Evolutionary conservation across 2,329 filamentous ascomycete species (phyloP), one percentile per base, ranked within the genome.

Genomic region (Scleromitrula shiraiana): DNA sequence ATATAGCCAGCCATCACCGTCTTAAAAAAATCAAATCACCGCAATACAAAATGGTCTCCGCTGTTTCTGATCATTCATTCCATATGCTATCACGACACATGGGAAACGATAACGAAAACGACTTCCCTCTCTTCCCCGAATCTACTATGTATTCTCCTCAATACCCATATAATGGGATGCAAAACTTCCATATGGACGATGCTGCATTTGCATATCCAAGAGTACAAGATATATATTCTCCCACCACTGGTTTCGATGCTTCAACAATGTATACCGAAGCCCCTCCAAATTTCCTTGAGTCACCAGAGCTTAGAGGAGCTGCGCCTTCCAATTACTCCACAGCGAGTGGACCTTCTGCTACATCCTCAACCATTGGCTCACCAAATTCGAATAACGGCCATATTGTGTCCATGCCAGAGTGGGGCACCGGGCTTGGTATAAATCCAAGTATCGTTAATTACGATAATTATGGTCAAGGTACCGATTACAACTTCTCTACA

Each of bases 41-140:
- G 27, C 37, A 41, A 95, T 40, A 88, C 87, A 6, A 76, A 80
- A 20, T 71, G 88, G 9, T 88, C 82, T 2, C 70, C 76, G 33
- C 33, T 19, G 7, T 85, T 83, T 27, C 85, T 87, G 0, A 97
- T 94, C 67, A 79, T 95, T 54, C 85, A 83, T 59, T 95, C 96
- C 46, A 93, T 90, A 9, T 98, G 93, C 70, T 98, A 12, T 50
- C 55, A 89, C 70, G 94, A 87, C 57, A 59, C 52, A 59, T 66
- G 56, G 46, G 48, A 41, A 52, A 50, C 50, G 55, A 60, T 12
- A 55, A 53, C 49, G 59, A 60, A 19, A 53, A 53, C 42, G 68
- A 73, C 53, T 71, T 67, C 61, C 61, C 56, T 37, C 69, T 70
- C 50, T 76, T 75, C 60, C 68, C 72, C 40, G 70, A 75, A 35